These are phyloP conservation scores for Cutaneotrichosporon cyanovorans DNA, from an alignment of 1,284 basidiomycete species.

Conservation along the genomic window DNA sequence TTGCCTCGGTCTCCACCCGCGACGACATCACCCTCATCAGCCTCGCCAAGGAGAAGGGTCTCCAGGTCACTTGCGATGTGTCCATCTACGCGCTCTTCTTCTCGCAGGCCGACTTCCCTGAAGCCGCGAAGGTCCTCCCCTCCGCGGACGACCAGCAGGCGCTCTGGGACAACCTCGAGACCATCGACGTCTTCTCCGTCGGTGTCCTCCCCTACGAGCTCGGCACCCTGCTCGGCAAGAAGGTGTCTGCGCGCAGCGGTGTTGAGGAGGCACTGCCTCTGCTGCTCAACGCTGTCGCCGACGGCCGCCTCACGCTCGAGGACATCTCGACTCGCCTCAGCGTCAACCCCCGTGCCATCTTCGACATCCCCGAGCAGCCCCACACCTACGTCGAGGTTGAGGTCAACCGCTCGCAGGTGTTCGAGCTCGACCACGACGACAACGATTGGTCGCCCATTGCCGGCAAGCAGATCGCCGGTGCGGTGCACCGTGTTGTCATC, in stretches of 20 bases:
- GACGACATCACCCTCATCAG: conserved; percentile 89
- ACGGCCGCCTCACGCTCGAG: conserved; percentile 71
- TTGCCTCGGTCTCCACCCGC: conserved; percentile 81
- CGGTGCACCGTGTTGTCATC: conserved; percentile 83
- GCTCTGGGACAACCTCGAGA: conserved; percentile 77
- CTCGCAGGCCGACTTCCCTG: conserved; percentile 64
- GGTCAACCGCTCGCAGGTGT: conserved; percentile 65
- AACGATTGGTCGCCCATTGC: conserved; percentile 79
- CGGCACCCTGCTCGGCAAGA: conserved; percentile 60
- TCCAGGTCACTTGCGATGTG: conserved; percentile 95
- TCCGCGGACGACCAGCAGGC: conserved; percentile 69
- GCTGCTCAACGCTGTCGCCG: conserved; percentile 74
- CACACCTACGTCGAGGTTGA: conserved; percentile 91
- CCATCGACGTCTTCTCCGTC: conserved; percentile 87
- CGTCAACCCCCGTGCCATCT: conserved; percentile 89
- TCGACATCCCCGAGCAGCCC: conserved; percentile 76
- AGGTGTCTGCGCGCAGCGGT: conserved; percentile 66
- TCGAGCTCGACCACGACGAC: conserved; percentile 46
- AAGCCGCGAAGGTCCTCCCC: conserved; percentile 60
- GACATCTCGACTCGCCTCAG: conserved; percentile 73
- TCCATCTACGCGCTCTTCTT: conserved; percentile 91
- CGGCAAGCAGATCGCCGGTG: conserved; percentile 59
- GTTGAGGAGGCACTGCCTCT: conserved; percentile 83
- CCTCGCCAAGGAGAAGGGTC: conserved; percentile 85
- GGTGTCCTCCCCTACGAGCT: conserved; percentile 76